Conservation (phyloP, 2,329 filamentous ascomycete genomes). For the Trichoderma hamatum region DNA sequence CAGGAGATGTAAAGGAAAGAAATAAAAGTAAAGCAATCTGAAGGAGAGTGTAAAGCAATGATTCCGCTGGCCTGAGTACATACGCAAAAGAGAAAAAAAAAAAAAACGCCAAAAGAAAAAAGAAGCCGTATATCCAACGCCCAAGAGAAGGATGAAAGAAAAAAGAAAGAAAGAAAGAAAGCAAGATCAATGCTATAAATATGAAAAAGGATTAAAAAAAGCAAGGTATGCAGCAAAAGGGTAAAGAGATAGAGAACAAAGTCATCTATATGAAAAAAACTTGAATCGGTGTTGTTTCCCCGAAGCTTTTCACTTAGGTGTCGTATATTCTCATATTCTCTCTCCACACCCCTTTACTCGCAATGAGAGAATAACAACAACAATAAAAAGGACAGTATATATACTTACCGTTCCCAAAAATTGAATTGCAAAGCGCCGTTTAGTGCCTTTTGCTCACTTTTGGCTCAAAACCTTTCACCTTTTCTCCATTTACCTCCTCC, state of each 20-base stretch:
- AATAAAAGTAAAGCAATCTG: neutral
- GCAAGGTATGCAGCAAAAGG: neutral
- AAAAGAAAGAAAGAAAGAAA: neutral
- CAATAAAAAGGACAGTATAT: neutral
- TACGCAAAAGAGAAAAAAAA: neutral
- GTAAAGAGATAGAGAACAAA: neutral
- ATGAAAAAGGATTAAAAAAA: neutral
- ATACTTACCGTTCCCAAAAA: conserved; percentile 11
- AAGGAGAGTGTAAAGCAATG: neutral
- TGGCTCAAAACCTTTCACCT: neutral
- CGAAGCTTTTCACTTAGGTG: conserved; percentile 12
- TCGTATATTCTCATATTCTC: neutral
- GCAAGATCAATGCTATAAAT: neutral
- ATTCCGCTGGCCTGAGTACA: neutral
- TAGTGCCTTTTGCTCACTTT: neutral
- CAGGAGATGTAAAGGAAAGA: neutral
- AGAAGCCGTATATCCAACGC: neutral
- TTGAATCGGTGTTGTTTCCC: neutral
- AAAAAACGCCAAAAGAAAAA: neutral
- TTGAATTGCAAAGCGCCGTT: neutral
- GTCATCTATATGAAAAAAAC: conserved; percentile 12
- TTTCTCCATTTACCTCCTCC: neutral
- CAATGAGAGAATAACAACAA: neutral
- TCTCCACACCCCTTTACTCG: too few relatives aligned
- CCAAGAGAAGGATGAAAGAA: neutral